Percentiles rank a stretch among this genome's conserved stretches.
Evolutionary conservation across 2,329 filamentous ascomycete genomes (phyloP).

Genomic region (Fusarium ambrosium): DNA sequence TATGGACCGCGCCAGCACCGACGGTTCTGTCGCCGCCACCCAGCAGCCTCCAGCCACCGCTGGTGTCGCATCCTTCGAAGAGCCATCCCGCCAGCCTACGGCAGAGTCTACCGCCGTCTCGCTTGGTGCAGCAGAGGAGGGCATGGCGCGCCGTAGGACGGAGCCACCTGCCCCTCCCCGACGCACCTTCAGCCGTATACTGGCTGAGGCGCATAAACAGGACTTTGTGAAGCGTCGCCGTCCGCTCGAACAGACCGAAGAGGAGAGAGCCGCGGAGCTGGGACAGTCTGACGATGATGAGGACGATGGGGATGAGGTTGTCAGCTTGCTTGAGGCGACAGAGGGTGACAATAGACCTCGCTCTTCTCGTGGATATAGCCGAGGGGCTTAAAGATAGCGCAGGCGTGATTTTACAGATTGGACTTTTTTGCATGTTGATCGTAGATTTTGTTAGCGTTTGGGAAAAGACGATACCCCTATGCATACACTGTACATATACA

Average conservation of each 20-base stretch:
- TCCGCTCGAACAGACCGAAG: slow-evolving; percentile 46
- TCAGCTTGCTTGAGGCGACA: slow-evolving; percentile 47
- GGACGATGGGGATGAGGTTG: slow-evolving; percentile 46
- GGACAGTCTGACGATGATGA: slow-evolving; percentile 55
- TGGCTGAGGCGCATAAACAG: slow-evolving; percentile 87
- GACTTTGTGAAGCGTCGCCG: slow-evolving; percentile 87
- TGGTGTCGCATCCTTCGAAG: slow-evolving; percentile 11
- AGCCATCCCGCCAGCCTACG: slow-evolving; percentile 29
- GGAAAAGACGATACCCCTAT: slow-evolving; percentile 14
- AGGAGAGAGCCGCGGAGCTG: slow-evolving; percentile 43
- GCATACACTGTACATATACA: slow-evolving; percentile 26
- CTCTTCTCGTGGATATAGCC: slow-evolving; percentile 32
- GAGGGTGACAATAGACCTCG: slow-evolving; percentile 43
- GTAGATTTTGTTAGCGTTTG: slow-evolving; percentile 12
- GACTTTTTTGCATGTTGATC: neutral
- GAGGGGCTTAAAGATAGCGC: neutral
- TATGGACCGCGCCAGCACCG: slow-evolving; percentile 58
- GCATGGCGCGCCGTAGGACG: slow-evolving; percentile 50
- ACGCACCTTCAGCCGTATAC: slow-evolving; percentile 68
- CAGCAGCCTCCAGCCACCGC: slow-evolving; percentile 6
- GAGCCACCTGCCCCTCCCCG: slow-evolving; percentile 42
- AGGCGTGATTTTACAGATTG: neutral
- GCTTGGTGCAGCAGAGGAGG: slow-evolving; percentile 35
- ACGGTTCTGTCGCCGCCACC: slow-evolving; percentile 39
- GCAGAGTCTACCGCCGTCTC: slow-evolving; percentile 39